Conservation (phyloP, 192 early-diverging fungal genomes). For the Umbelopsis isabellina region DNA sequence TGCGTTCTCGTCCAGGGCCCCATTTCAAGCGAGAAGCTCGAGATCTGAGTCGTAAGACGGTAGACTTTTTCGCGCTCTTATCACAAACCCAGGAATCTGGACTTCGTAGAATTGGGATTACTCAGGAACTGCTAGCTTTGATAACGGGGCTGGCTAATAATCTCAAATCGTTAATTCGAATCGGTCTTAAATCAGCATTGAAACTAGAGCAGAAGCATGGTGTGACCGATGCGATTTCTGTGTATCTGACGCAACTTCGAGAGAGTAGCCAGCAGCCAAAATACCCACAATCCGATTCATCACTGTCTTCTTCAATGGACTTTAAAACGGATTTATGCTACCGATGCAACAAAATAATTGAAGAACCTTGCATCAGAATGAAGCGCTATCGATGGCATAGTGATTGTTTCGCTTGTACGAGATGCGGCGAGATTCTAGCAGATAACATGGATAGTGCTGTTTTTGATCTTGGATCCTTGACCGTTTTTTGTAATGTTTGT, state of each 20-base stretch:
- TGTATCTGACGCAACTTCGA: neutral
- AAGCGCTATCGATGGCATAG: slow-evolving; percentile 18
- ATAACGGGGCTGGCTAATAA: slow-evolving; percentile 90
- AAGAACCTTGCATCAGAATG: slow-evolving; percentile 2
- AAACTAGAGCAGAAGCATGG: slow-evolving; percentile 48
- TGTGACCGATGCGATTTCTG: neutral
- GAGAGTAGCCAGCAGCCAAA: neutral
- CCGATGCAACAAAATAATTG: slow-evolving; percentile 9
- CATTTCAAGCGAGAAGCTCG: slow-evolving; percentile 85
- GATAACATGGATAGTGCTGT: neutral
- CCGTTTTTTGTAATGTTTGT: slow-evolving; percentile 8
- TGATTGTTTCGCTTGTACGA: slow-evolving; percentile 6
- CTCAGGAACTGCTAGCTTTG: slow-evolving; percentile 83
- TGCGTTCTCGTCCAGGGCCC: slow-evolving; percentile 44
- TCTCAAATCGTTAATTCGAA: slow-evolving; percentile 88
- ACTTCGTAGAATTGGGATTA: slow-evolving; percentile 57
- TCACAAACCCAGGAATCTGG: slow-evolving; percentile 68
- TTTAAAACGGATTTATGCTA: neutral
- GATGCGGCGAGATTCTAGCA: neutral
- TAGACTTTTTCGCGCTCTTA: slow-evolving; percentile 90
- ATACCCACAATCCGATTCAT: neutral
- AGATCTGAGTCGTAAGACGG: slow-evolving; percentile 88
- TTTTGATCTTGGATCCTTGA: neutral
- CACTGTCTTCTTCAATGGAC: neutral
- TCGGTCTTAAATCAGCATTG: slow-evolving; percentile 84